Evolutionary conservation across 805 yeast species (phyloP).

Genomic region (Candida rishiriensis): DNA sequence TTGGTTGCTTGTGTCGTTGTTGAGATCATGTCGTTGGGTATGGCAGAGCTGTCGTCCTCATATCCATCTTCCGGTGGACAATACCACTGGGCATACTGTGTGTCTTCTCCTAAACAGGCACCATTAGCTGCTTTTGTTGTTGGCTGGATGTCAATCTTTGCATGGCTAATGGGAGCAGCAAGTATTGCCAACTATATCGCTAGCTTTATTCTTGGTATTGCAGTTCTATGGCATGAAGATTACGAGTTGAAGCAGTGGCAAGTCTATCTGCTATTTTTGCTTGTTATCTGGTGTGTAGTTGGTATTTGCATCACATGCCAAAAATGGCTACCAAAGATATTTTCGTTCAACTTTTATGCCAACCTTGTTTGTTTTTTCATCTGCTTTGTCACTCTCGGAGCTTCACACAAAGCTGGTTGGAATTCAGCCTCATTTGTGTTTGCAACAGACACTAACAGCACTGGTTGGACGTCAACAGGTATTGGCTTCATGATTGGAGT

Average conservation of each 20-base stretch:
- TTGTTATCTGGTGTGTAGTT: conserved; percentile 15
- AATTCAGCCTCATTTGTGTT: conserved; percentile 21
- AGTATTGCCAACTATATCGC: conserved; percentile 12
- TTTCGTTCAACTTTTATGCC: conserved; percentile 18
- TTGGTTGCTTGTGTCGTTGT: conserved; percentile 44
- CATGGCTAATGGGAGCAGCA: conserved; percentile 22
- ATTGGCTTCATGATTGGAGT: conserved; percentile 26
- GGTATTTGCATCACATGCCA: conserved; percentile 13
- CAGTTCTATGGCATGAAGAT: conserved; percentile 8
- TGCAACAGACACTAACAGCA: conserved; percentile 20
- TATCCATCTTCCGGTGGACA: conserved; percentile 32
- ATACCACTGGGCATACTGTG: conserved; percentile 28
- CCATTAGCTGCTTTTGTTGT: conserved; percentile 21
- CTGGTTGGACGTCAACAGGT: conserved; percentile 28
- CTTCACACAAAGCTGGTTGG: conserved; percentile 16
- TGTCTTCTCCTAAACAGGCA: conserved; percentile 21
- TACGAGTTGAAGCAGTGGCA: conserved; percentile 13
- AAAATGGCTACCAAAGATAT: conserved; percentile 8
- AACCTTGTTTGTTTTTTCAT: conserved; percentile 23
- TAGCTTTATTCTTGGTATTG: conserved; percentile 9
- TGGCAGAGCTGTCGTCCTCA: conserved; percentile 39
- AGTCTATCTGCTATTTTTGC: conserved; percentile 10
- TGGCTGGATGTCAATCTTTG: conserved; percentile 20
- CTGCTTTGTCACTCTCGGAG: conserved; percentile 18
- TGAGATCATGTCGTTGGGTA: conserved; percentile 47